These are phyloP conservation scores for Blastobotrys apis DNA, from an alignment of 1,139 yeast species.

Conservation along the genomic window DNA sequence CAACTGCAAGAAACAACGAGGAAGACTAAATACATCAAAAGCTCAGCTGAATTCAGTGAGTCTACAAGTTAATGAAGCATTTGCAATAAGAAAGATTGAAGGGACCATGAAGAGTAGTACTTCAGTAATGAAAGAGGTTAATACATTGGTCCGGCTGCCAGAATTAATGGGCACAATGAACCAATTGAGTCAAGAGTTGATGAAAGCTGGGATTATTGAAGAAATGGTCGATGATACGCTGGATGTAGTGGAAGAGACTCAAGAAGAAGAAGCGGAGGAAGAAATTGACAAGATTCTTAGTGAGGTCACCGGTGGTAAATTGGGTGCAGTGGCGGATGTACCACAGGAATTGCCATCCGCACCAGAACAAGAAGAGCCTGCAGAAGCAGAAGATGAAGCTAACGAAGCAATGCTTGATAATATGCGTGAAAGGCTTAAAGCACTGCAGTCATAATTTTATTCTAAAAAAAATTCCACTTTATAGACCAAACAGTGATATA, in stretches of 20 bases:
- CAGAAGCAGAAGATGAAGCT: conserved; percentile 47
- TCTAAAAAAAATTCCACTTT: too few species aligned
- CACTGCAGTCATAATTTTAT: conserved; percentile 49
- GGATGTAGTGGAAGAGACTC: conserved; percentile 64
- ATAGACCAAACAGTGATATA: not conserved
- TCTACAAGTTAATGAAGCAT: conserved; percentile 89
- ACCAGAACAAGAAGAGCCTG: conserved; percentile 49
- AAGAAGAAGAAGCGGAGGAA: conserved; percentile 66
- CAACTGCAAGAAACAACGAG: conserved; percentile 67
- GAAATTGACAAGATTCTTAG: conserved; percentile 58
- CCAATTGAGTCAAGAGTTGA: conserved; percentile 79
- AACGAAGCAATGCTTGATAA: conserved; percentile 72
- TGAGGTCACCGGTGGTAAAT: conserved; percentile 44
- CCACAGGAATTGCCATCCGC: conserved; percentile 46
- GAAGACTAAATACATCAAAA: conserved; percentile 69
- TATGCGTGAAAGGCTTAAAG: conserved; percentile 85
- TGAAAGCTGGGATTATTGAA: conserved; percentile 84
- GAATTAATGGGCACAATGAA: conserved; percentile 81
- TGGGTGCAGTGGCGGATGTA: conserved; percentile 37
- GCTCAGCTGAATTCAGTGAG: conserved; percentile 83
- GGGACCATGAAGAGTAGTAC: conserved; percentile 79
- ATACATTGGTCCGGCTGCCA: conserved; percentile 70
- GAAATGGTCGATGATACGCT: conserved; percentile 94
- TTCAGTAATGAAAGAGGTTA: conserved; percentile 83
- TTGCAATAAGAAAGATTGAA: conserved; percentile 78